A percentile compares a stretch with the other conserved stretches of the same genome.
These are phyloP conservation scores for Wickerhamia fluorescens DNA, from an alignment of 805 yeast species.

Conservation along the genomic window DNA sequence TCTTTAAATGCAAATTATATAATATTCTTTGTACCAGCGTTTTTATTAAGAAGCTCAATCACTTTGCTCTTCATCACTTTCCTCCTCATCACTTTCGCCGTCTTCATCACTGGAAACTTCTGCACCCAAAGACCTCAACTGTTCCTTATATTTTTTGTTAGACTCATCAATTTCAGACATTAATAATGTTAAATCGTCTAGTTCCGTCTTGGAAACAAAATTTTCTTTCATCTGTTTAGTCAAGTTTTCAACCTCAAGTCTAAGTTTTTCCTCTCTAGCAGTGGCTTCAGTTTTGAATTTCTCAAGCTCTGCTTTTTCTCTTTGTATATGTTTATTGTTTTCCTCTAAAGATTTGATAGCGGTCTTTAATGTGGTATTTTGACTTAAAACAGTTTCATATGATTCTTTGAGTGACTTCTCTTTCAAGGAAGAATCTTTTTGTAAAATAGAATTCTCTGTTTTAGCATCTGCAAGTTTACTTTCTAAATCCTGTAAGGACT, in stretches of 20 bases:
- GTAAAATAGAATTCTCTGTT: no score
- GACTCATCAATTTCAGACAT: constrained; percentile 73
- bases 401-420: no score
- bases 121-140: constrained; percentile 46
- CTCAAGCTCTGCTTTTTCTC: background rate
- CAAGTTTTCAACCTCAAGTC: no score
- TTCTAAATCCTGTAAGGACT: background rate
- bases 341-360: no score
- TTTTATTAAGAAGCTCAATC: constrained; percentile 4
- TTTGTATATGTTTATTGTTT: background rate
- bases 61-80: constrained; percentile 38
- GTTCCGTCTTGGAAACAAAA: constrained; percentile 42
- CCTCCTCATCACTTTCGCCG: constrained; percentile 57
- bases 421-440: no score
- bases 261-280: no score
- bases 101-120: constrained; percentile 68
- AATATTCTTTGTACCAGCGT: background rate
- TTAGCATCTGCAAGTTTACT: background rate
- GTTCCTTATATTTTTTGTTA: constrained; percentile 48
- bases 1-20: background rate
- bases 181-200: constrained; percentile 71
- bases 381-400: no score
- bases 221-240: constrained; percentile 3
- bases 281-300: background rate
- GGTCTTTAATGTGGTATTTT: no score